Evolutionary conservation across 352 stramenopile species (phyloP).

Genomic region (Pythium guiyangense): DNA sequence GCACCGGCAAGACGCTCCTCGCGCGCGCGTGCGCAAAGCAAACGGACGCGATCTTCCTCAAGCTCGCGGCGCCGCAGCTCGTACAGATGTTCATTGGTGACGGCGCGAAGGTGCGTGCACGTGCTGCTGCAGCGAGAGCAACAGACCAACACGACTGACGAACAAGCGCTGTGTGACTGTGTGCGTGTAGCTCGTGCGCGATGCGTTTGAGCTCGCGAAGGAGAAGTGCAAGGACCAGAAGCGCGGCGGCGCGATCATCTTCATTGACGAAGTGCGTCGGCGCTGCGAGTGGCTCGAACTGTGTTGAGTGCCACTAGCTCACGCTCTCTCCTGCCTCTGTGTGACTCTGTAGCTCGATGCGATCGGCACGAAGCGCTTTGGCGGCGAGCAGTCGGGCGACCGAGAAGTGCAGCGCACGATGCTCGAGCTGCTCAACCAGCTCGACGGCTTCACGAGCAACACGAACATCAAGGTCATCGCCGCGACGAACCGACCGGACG

Average conservation of each 20-base stretch:
- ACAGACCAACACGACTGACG: not conserved
- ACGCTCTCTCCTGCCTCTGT: not conserved
- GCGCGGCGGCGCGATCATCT: slow-evolving; percentile 95
- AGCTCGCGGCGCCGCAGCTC: slow-evolving; percentile 96
- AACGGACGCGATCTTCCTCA: slow-evolving; percentile 98
- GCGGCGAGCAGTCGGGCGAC: slow-evolving; percentile 95
- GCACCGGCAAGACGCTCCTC: slow-evolving; percentile 98
- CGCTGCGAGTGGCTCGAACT: too few species aligned
- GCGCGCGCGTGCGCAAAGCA: slow-evolving; percentile 98
- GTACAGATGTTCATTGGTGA: slow-evolving; percentile 99
- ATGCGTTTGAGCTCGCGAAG: slow-evolving; percentile 96
- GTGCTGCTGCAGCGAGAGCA: not conserved
- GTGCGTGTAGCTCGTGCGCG: slow-evolving; percentile 91
- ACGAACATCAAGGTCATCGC: slow-evolving; percentile 99
- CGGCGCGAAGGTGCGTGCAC: slow-evolving; percentile 78
- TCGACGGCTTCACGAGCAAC: slow-evolving; percentile 98
- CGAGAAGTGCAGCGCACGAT: slow-evolving; percentile 98
- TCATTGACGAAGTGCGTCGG: slow-evolving; percentile 97
- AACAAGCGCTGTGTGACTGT: not conserved
- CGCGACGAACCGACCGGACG: slow-evolving; percentile 95
- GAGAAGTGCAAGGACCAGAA: slow-evolving; percentile 92
- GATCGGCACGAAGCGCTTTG: slow-evolving; percentile 98
- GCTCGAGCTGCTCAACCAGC: slow-evolving; percentile 97
- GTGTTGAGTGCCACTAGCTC: too few species aligned
- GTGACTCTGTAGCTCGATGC: slow-evolving; percentile 85